Base-by-base conservation (phyloP, 495 filamentous ascomycete species). In the Terfezia claveryi region DNA sequence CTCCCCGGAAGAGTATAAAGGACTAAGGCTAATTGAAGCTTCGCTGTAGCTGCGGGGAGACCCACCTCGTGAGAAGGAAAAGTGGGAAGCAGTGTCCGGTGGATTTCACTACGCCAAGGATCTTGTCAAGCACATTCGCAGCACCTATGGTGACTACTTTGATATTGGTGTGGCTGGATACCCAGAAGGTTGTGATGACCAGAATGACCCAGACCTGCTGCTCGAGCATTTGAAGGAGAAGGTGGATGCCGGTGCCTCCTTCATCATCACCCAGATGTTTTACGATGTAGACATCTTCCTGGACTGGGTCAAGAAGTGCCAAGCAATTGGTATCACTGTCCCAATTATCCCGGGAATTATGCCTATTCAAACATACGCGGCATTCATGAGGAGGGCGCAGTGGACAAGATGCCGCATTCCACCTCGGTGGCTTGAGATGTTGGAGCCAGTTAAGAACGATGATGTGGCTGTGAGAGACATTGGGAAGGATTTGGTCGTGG, bases 261-360 rank as follows among this genome's bases (percentile, higher is more conserved):
- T 94, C 68, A 79, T 99, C 51, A 81, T 99, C 53, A 96, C 92
- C 0, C 92, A 99, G 71, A 99, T 99, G 92, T 94, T 94, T 69
- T 99, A 99, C 70, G 88, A 96, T 66, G 87, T 79, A 27, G 89
- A 99, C 61, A 87, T 84, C 62, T 99, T 96, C 69, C 68, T 96
- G 36, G 72, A 75, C 46, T 99, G 92, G 92, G 85, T 93, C 37
- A 67, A 76, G 55, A 89, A 85, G 67, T 83, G 83, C 54, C 78
- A 87, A 38, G 87, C 77, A 23, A 79, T 76, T 64, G 92, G 92
- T 20, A 87, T 99, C 65, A 80, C 71, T 17, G 75, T 93, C 23
- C 89, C 92, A 23, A 93, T 99, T 62, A 80, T 99, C 32, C 92
- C 92, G 0, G 92, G 92, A 46, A 95, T 99, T 69, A 99, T 99